A percentile compares a stretch with the other conserved stretches of the same genome.
Conservation (phyloP, 2,329 filamentous ascomycete species). For the Fusarium sp. region DNA sequence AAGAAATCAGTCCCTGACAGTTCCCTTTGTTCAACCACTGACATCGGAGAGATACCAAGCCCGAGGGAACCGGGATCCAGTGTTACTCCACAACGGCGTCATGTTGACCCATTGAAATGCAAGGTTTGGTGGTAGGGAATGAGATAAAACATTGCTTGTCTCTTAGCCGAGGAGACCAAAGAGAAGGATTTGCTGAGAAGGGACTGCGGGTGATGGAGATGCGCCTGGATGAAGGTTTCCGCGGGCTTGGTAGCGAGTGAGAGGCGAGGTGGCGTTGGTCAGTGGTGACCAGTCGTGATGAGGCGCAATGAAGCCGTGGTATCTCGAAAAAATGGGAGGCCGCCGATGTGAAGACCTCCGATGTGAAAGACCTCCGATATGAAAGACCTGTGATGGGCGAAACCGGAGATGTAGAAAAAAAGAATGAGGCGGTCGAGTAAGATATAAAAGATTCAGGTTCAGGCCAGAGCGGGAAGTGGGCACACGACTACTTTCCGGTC, state of each 20-base stretch:
- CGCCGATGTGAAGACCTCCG: background rate
- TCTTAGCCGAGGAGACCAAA: constrained; percentile 3
- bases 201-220: background rate
- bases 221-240: background rate
- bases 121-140: constrained; percentile 25
- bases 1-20: background rate
- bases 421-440: background rate
- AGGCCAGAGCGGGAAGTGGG: constrained; percentile 24
- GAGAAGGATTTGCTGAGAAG: background rate
- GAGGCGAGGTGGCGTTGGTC: background rate
- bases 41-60: constrained; percentile 7
- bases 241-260: background rate
- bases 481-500: constrained; percentile 2
- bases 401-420: background rate
- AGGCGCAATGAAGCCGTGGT: background rate
- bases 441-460: background rate
- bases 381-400: too few relatives aligned
- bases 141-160: constrained; percentile 1
- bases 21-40: constrained; percentile 8
- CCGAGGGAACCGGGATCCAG: constrained; percentile 35
- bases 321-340: background rate
- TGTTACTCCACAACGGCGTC: constrained; percentile 38
- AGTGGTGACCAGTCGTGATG: background rate
- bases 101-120: constrained; percentile 34
- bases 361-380: too few relatives aligned